Evolutionary conservation across 768 basidiomycete species (phyloP), one percentile per base, ranked within the genome.

Genomic region (Pleurotus giganteus): DNA sequence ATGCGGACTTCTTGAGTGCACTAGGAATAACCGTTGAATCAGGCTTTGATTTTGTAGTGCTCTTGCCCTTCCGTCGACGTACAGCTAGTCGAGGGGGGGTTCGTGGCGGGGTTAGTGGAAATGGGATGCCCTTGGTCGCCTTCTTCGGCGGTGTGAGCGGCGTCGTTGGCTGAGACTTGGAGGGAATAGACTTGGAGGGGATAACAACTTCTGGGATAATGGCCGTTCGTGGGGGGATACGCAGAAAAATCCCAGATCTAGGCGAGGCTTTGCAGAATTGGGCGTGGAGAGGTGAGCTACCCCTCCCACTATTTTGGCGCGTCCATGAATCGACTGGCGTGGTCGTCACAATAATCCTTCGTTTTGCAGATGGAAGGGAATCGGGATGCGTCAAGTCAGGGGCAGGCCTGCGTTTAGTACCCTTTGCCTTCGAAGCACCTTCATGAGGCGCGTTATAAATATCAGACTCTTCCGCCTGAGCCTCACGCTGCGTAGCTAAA

Each of bases 401-500:
- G 21, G 49, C 19, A 24, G n/a, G 31, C 19, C 37, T 51, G 19
- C 47, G 31, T 23, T 58, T 58, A 19, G 28, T 34, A 26, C 53
- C 19, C 28, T 37, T 52, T 11, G 55, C 24, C 49, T 57, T 57
- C 15, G n/a, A 21, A 0, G 43, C 19, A 23, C n/a, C 17, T 44
- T 60, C 56, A 42, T 51, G 47, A 15, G 34, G 21, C 6, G 11
- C 37, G n/a, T 12, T 19, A 17, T 47, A 31, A n/a, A n/a, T n/a
- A n/a, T n/a, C n/a, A n/a, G n/a, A n/a, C n/a, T n/a, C n/a, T n/a
- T n/a, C n/a, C n/a, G n/a, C n/a, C n/a, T n/a, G n/a, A 4, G 37
- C 24, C 17, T 57, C 57, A 26, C 53, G 43, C 32, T 47, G 58
- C 17, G 55, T 62, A 27, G 56, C 54, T 21, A 63, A 57, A 1